Conservation (phyloP, 75 land plant genomes). For the Picea glauca region DNA sequence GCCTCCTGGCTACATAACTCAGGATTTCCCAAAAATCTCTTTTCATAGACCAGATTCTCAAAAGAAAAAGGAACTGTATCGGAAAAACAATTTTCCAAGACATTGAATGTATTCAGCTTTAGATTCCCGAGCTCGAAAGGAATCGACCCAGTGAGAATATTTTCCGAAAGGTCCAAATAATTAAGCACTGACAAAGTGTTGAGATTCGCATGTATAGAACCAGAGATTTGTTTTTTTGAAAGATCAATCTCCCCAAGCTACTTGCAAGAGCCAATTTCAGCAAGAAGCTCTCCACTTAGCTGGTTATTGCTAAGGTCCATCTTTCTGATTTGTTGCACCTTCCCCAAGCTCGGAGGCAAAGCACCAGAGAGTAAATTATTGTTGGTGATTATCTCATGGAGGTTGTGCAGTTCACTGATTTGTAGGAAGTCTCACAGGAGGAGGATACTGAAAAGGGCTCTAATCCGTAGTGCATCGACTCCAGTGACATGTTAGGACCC, state of each 20-base stretch:
- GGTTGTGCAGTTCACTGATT: conserved; percentile 40
- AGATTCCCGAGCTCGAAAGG: background rate
- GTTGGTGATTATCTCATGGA: conserved; percentile 27
- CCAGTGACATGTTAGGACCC: too few species aligned
- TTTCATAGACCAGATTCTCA: background rate
- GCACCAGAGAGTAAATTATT: conserved; percentile 35
- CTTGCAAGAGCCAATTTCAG: too few species aligned
- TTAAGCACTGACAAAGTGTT: too few species aligned
- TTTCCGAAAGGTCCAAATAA: conserved; percentile 28
- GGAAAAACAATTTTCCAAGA: conserved; percentile 19
- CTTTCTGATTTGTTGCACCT: conserved; percentile 14
- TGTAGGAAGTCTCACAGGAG: conserved; percentile 25
- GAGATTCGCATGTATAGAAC: conserved; percentile 36
- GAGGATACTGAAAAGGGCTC: too few species aligned
- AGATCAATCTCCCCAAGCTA: too few species aligned
- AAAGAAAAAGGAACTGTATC: conserved; percentile 55
- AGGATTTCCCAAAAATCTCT: conserved; percentile 65
- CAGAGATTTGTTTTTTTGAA: conserved; percentile 38
- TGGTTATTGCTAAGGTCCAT: conserved; percentile 41
- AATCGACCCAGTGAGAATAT: conserved; percentile 36
- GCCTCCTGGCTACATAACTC: conserved; percentile 32
- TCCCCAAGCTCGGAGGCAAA: background rate
- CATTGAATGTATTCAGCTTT: too few species aligned
- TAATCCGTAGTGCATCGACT: too few species aligned
- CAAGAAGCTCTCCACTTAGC: too few species aligned